These are phyloP conservation scores for Hyphopichia buzzinii DNA, from an alignment of 1,139 yeast genomes.

Conservation along the genomic window DNA sequence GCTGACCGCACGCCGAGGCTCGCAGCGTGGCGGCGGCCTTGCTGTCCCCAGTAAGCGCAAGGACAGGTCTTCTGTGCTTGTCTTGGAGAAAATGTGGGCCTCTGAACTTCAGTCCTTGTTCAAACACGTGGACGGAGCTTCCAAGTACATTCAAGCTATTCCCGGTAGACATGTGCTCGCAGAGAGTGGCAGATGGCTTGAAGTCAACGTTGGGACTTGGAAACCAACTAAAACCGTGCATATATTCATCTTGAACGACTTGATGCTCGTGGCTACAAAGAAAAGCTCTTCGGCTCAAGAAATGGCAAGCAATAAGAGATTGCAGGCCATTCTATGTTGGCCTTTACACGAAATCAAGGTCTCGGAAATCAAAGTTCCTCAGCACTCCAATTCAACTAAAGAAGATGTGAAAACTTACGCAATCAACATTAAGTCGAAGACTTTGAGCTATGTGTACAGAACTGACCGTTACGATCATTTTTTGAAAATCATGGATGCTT, in stretches of 20 bases:
- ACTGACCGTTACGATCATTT: conserved; percentile 64
- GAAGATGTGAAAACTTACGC: conserved; percentile 33
- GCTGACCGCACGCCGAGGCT: conserved; percentile 9
- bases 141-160: conserved; percentile 69
- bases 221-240: conserved; percentile 77
- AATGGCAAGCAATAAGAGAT: conserved; percentile 26
- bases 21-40: background rate
- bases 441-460: conserved; percentile 59
- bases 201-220: conserved; percentile 84
- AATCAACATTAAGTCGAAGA: conserved; percentile 46
- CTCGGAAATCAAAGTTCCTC: conserved; percentile 30
- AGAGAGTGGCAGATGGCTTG: conserved; percentile 85
- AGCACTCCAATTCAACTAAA: conserved; percentile 7
- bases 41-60: conserved; percentile 20
- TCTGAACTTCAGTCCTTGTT: conserved; percentile 68
- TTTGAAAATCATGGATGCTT: conserved; percentile 54
- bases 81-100: conserved; percentile 81
- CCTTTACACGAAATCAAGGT: conserved; percentile 63
- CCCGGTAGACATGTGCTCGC: conserved; percentile 82
- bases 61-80: conserved; percentile 69
- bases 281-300: conserved; percentile 31
- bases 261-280: conserved; percentile 70
- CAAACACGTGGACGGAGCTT: conserved; percentile 88
- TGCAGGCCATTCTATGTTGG: conserved; percentile 80
- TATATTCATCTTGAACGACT: conserved; percentile 74